Evolutionary conservation across 2,329 filamentous ascomycete species (phyloP).

Genomic region (Penicillium olsonii): DNA sequence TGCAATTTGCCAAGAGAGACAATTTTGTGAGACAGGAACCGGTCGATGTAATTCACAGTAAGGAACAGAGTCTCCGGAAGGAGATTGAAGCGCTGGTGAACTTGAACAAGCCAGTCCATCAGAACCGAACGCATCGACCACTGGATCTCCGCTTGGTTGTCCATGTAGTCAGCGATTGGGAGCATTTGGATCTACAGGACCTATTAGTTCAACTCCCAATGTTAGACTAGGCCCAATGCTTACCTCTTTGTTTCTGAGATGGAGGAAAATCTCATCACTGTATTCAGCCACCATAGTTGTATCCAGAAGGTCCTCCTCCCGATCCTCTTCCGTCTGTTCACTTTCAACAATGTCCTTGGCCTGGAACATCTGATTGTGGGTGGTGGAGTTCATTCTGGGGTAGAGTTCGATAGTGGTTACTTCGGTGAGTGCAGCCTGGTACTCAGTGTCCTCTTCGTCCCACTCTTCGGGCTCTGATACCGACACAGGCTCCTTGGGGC

Average conservation of each 20-base stretch:
- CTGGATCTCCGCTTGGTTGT: conserved; percentile 92
- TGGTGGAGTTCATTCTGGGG: conserved; percentile 62
- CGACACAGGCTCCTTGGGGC: conserved; percentile 24
- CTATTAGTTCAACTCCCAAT: conserved; percentile 8
- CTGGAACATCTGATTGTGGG: conserved; percentile 68
- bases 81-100: conserved; percentile 86
- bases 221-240: conserved; percentile 23
- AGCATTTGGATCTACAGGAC: conserved; percentile 68
- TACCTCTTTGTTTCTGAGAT: conserved; percentile 89
- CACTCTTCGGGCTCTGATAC: conserved; percentile 66
- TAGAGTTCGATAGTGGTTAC: conserved; percentile 67
- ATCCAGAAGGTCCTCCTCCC: conserved; percentile 88
- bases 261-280: conserved; percentile 89
- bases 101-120: conserved; percentile 98
- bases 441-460: conserved; percentile 72
- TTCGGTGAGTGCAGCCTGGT: conserved; percentile 74
- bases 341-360: conserved; percentile 67
- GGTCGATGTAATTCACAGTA: conserved; percentile 94
- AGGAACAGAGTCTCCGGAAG: conserved; percentile 94
- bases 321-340: conserved; percentile 68
- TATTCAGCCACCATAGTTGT: conserved; percentile 98
- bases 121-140: conserved; percentile 98
- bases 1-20: conserved; percentile 94
- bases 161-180: conserved; percentile 94
- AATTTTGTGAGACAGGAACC: conserved; percentile 91